phyloP scores from a whole-genome alignment of 768 basidiomycete genomes.

The Grammothele lineata region DNA sequence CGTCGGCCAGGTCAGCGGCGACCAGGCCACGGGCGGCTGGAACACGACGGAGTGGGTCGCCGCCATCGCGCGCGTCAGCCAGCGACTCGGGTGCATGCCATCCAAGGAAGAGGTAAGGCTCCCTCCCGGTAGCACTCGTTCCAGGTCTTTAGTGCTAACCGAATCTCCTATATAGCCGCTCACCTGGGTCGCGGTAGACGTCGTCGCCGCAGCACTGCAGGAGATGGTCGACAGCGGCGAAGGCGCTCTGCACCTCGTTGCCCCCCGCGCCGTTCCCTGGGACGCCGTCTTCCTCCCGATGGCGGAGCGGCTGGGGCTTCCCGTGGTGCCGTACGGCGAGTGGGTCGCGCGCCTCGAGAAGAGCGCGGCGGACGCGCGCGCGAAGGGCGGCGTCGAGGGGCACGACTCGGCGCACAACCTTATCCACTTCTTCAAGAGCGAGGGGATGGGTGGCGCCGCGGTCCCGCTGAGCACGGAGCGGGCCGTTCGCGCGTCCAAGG shows the following conservation, averaged over 20 bases:
- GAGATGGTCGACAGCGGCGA: conserved; percentile 15
- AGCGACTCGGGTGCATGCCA: conserved; percentile 24
- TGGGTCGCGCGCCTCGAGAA: conserved; percentile 21
- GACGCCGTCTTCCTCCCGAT: conserved; percentile 14
- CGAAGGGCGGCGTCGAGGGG: conserved; percentile 2
- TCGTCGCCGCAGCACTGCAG: conserved; percentile 11
- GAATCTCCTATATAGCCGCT: conserved; percentile 1
- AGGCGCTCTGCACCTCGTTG: conserved; percentile 25
- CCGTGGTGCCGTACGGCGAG: conserved; percentile 18
- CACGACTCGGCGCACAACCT: conserved; percentile 14
- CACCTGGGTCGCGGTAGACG: conserved; percentile 16
- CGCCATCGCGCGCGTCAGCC: conserved; percentile 29
- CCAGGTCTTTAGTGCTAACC: neutral
- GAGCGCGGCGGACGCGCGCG: conserved; percentile 6
- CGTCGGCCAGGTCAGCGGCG: conserved; percentile 30
- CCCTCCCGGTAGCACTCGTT: neutral
- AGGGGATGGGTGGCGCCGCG: conserved; percentile 11
- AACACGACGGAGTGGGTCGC: conserved; percentile 39
- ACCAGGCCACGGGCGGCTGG: conserved; percentile 27
- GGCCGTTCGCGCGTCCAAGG: conserved; percentile 8
- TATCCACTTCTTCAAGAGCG: conserved; percentile 10
- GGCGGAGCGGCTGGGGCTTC: conserved; percentile 15
- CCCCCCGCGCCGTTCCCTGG: conserved; percentile 24
- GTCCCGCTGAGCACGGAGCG: conserved; percentile 10
- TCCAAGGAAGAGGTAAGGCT: conserved; percentile 35